Evolutionary conservation across 2,329 filamentous ascomycete species (phyloP).

Genomic region (Rutstroemia sp.): DNA sequence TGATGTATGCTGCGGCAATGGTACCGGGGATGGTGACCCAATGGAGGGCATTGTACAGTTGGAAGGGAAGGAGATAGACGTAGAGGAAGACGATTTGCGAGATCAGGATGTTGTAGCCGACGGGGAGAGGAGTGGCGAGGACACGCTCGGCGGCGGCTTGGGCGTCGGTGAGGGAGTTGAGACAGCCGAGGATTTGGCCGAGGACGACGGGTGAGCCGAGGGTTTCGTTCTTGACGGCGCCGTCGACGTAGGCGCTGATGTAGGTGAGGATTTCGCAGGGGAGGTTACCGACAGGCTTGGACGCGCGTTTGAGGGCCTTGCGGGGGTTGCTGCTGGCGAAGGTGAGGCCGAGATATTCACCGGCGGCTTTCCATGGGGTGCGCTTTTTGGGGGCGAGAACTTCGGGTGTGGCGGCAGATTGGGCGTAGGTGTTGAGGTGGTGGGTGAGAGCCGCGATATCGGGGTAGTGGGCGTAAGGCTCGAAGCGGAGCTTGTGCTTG

Average conservation of each 20-base stretch:
- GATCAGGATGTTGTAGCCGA: constrained; percentile 79
- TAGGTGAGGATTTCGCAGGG: constrained; percentile 75
- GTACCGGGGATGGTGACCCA: constrained; percentile 77
- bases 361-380: constrained; percentile 49
- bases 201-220: constrained; percentile 26
- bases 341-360: constrained; percentile 68
- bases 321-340: constrained; percentile 74
- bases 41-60: constrained; percentile 54
- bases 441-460: constrained; percentile 63
- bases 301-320: constrained; percentile 66
- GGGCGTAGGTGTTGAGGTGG: constrained; percentile 71
- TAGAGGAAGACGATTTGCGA: constrained; percentile 84
- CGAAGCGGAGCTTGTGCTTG: constrained; percentile 78
- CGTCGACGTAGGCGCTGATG: constrained; percentile 39
- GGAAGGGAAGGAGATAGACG: constrained; percentile 73
- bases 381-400: constrained; percentile 25
- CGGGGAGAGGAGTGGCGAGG: constrained; percentile 72
- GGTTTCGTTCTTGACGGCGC: constrained; percentile 28
- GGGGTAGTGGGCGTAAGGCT: constrained; percentile 70
- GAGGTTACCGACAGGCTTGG: constrained; percentile 71
- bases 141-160: constrained; percentile 69
- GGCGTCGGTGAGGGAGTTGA: constrained; percentile 63
- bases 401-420: constrained; percentile 36
- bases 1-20: constrained; percentile 69
- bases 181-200: constrained; percentile 19